Conservation (phyloP, 345 rosid species). For the Citrus australasica region DNA sequence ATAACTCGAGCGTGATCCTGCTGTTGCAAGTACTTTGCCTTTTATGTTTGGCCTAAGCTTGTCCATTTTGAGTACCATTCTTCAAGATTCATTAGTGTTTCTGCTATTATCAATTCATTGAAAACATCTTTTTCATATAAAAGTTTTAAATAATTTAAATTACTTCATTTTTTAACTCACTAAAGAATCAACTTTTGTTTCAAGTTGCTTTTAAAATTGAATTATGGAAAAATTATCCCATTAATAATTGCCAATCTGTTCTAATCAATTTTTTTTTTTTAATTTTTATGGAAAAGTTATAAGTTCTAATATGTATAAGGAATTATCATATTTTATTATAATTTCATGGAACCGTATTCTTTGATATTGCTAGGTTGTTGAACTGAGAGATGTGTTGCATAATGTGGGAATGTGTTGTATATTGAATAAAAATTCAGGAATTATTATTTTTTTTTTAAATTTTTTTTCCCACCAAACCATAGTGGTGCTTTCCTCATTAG, state of each 20-base stretch:
- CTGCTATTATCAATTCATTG: neutral
- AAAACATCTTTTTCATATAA: neutral
- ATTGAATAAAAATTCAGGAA: neutral
- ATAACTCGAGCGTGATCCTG: neutral
- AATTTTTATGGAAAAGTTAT: neutral
- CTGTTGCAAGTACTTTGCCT: neutral
- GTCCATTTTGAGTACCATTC: neutral
- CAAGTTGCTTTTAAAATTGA: neutral
- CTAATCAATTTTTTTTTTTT: neutral
- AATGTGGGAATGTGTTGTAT: neutral
- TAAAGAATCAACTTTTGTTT: neutral
- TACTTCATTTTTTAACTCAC: neutral
- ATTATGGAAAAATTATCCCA: neutral
- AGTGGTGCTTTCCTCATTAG: neutral
- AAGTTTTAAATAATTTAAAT: neutral
- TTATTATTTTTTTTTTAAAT: neutral
- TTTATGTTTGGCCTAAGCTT: neutral
- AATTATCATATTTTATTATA: neutral
- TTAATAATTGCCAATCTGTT: neutral
- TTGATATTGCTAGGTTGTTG: neutral
- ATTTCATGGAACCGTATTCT: neutral
- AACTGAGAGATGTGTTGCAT: neutral
- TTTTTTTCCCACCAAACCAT: neutral
- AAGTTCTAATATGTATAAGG: neutral
- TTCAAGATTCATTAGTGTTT: neutral